Percentiles rank a stretch among this genome's conserved stretches.
These are phyloP conservation scores for Blastocystis sp. DNA, from an alignment of 352 stramenopile species.

Conservation along the genomic window DNA sequence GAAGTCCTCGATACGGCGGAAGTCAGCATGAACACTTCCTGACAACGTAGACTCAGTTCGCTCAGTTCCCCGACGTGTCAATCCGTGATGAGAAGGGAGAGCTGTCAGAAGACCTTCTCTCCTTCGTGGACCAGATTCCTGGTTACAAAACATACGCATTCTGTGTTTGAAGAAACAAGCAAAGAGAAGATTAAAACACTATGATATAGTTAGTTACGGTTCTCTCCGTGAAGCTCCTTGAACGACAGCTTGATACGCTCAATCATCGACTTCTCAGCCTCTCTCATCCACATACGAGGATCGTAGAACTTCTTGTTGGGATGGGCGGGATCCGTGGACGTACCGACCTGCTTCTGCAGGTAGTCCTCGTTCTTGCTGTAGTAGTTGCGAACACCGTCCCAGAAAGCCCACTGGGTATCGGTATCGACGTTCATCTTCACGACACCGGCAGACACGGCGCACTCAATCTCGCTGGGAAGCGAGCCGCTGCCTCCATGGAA, in stretches of 20 bases:
- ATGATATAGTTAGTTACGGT: constrained; percentile 37
- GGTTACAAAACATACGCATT: not conserved
- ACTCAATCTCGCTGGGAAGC: constrained; percentile 84
- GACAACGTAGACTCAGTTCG: too few species aligned
- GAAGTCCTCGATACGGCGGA: not conserved
- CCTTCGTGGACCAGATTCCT: constrained; percentile 12
- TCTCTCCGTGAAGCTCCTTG: constrained; percentile 69
- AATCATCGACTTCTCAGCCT: constrained; percentile 87
- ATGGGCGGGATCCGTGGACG: constrained; percentile 86
- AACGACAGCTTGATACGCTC: constrained; percentile 76
- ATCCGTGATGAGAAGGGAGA: not conserved
- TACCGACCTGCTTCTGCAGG: constrained; percentile 91
- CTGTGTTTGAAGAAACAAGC: not conserved
- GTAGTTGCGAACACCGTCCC: constrained; percentile 86
- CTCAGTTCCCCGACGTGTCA: not conserved
- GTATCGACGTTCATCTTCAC: constrained; percentile 99
- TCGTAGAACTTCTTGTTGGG: constrained; percentile 99
- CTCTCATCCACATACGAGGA: constrained; percentile 86
- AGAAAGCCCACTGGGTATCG: constrained; percentile 96
- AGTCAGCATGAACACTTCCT: too few species aligned
- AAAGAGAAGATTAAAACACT: not conserved
- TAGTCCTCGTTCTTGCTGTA: constrained; percentile 91
- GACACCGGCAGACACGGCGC: constrained; percentile 85
- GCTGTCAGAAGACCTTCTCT: not conserved
- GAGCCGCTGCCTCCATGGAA: constrained; percentile 96